A percentile compares a stretch with the other conserved stretches of the same genome.
Evolutionary conservation across 2,329 filamentous ascomycete genomes (phyloP).

Genomic region (Hymenoscyphus linearis): DNA sequence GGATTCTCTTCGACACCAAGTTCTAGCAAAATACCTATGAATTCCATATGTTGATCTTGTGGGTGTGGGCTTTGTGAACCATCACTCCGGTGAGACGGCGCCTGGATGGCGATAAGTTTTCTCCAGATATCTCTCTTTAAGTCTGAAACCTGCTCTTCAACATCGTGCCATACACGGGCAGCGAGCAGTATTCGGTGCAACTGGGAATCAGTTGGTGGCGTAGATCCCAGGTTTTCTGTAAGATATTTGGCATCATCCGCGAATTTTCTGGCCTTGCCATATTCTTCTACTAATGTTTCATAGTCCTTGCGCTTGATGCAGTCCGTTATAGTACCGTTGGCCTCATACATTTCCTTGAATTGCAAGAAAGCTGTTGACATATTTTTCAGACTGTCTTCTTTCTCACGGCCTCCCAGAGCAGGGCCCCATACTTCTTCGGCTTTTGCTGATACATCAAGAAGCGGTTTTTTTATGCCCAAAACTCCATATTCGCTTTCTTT

Average conservation of each 20-base stretch:
- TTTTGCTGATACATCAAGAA: conserved; percentile 87
- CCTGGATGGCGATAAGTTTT: conserved; percentile 65
- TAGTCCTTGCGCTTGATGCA: conserved; percentile 90
- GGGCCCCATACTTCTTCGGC: conserved; percentile 98
- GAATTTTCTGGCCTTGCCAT: conserved; percentile 74
- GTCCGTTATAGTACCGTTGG: conserved; percentile 71
- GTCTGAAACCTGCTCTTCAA: conserved; percentile 75
- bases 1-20: conserved; percentile 93
- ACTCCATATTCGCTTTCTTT: conserved; percentile 93
- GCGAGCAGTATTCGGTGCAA: conserved; percentile 83
- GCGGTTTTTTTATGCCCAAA: conserved; percentile 77
- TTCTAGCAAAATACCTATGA: conserved; percentile 85
- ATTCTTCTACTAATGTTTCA: conserved; percentile 80
- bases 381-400: conserved; percentile 79
- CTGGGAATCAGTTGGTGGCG: conserved; percentile 67
- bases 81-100: conserved; percentile 35
- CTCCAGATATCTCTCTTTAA: conserved; percentile 93
- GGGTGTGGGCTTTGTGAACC: conserved; percentile 30
- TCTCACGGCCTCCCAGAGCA: conserved; percentile 82
- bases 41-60: conserved; percentile 83
- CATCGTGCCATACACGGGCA: conserved; percentile 91
- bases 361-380: conserved; percentile 71
- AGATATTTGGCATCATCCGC: conserved; percentile 72
- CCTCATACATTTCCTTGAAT: conserved; percentile 76
- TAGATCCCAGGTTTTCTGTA: conserved; percentile 49